phyloP scores from a whole-genome alignment of 2,329 filamentous ascomycete species.

The Colletotrichum tofieldiae region DNA sequence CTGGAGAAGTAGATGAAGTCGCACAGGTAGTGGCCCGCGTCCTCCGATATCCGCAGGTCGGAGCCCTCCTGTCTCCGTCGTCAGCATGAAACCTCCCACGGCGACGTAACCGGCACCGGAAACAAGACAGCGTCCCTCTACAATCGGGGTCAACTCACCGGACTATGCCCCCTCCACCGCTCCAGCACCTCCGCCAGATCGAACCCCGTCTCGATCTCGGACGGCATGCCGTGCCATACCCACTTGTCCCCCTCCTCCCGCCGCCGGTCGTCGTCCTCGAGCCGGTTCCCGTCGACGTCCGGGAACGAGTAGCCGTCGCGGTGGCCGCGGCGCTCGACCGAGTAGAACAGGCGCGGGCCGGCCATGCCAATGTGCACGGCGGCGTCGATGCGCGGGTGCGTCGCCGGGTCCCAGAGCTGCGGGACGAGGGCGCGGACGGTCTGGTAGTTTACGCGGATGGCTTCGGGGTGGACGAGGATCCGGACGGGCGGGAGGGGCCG shows the following conservation, averaged over 20 bases:
- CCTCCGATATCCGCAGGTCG: constrained; percentile 74
- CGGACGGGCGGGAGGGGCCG: constrained; percentile 66
- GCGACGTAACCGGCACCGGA: neutral
- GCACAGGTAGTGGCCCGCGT: constrained; percentile 82
- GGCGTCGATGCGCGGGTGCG: constrained; percentile 69
- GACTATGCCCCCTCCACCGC: constrained; percentile 68
- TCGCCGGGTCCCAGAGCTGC: constrained; percentile 67
- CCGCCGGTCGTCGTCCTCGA: constrained; percentile 64
- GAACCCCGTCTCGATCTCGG: constrained; percentile 71
- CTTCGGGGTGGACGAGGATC: constrained; percentile 75
- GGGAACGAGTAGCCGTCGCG: constrained; percentile 79
- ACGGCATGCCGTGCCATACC: constrained; percentile 69
- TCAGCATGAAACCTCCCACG: constrained; percentile 27
- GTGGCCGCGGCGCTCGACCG: constrained; percentile 79
- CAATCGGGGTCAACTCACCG: constrained; percentile 56
- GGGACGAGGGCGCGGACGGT: constrained; percentile 77
- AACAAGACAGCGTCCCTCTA: neutral
- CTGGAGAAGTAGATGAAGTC: constrained; percentile 85
- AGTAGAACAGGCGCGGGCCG: constrained; percentile 74
- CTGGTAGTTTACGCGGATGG: constrained; percentile 81
- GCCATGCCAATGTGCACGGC: constrained; percentile 88
- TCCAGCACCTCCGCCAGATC: constrained; percentile 70
- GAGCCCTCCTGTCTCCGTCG: constrained; percentile 52
- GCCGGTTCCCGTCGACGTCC: constrained; percentile 78
- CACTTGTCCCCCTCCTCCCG: constrained; percentile 58